Evolutionary conservation across 805 yeast species (phyloP).

Genomic region (Metschnikowia arizonensis): DNA sequence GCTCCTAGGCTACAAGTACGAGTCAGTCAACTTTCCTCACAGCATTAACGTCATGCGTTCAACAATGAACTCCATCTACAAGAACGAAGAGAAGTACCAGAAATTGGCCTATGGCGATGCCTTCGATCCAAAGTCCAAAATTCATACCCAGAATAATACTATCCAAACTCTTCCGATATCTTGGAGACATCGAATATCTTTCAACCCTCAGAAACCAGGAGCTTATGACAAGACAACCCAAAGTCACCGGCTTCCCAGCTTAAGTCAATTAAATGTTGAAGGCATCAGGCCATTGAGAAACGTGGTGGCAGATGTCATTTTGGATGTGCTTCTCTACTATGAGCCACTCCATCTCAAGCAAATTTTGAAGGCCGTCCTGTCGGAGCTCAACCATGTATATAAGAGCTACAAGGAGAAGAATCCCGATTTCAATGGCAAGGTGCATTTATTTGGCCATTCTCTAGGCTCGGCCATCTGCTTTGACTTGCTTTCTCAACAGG

Average conservation of each 20-base stretch:
- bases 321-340: conserved; percentile 74
- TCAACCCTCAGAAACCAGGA: conserved; percentile 43
- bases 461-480: conserved; percentile 82
- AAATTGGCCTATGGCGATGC: conserved; percentile 27
- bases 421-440: conserved; percentile 73
- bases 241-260: conserved; percentile 49
- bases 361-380: conserved; percentile 59
- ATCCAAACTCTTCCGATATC: conserved; percentile 86
- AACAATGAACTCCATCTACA: conserved; percentile 49
- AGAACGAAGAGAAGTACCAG: conserved; percentile 36
- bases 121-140: conserved; percentile 15
- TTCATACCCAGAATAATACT: conserved; percentile 42
- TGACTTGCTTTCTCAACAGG: conserved; percentile 61
- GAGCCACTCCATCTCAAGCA: conserved; percentile 63
- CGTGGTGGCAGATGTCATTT: conserved; percentile 77
- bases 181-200: conserved; percentile 81
- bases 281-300: conserved; percentile 75
- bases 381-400: conserved; percentile 61
- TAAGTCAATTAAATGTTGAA: conserved; percentile 69
- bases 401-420: conserved; percentile 54
- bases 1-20: conserved; percentile 69
- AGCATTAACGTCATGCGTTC: conserved; percentile 65
- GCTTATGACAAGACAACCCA: conserved; percentile 31
- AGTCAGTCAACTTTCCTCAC: conserved; percentile 82
- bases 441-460: conserved; percentile 87